Conservation (phyloP, 129 eudicot genomes). For the Smallanthus sonchifolius region DNA sequence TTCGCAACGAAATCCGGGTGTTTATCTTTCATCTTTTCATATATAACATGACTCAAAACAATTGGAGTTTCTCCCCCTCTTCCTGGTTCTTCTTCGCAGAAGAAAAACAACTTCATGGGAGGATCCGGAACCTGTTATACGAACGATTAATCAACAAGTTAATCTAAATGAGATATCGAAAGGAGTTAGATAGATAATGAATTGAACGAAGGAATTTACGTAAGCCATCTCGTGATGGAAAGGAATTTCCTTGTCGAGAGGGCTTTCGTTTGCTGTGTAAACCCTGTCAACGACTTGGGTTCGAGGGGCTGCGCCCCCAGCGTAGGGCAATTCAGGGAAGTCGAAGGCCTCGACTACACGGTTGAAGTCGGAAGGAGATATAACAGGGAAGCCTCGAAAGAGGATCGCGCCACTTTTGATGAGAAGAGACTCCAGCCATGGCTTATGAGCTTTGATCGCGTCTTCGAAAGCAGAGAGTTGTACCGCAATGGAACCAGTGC, state of each 20-base stretch:
- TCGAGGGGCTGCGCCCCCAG: conserved; percentile 80
- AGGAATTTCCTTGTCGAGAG: conserved; percentile 63
- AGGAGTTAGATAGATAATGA: no score
- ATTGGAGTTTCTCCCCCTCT: conserved; percentile 79
- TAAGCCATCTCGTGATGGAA: conserved; percentile 90
- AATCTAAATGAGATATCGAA: no score
- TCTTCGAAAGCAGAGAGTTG: conserved; percentile 17
- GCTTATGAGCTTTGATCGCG: conserved; percentile 45
- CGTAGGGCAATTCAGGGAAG: conserved; percentile 48
- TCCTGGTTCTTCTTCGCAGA: conserved; percentile 79
- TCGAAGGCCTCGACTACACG: conserved; percentile 72
- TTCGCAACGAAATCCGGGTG: conserved; percentile 19
- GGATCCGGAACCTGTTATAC: conserved; percentile 44
- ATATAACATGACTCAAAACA: conserved; percentile 37
- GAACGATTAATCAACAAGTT: background rate
- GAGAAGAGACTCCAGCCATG: conserved; percentile 54
- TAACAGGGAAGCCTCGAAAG: conserved; percentile 56
- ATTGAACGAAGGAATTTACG: conserved; percentile 19
- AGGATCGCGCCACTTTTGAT: conserved; percentile 54
- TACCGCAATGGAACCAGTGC: background rate
- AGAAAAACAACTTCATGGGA: conserved; percentile 75
- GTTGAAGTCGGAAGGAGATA: conserved; percentile 60
- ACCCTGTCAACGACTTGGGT: conserved; percentile 69
- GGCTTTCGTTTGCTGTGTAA: conserved; percentile 75
- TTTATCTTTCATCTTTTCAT: conserved; percentile 26